Percentiles rank a stretch among this genome's conserved stretches.
These are phyloP conservation scores for Saccharomycopsis oosterbeekiorum DNA, from an alignment of 805 yeast genomes.

Conservation along the genomic window DNA sequence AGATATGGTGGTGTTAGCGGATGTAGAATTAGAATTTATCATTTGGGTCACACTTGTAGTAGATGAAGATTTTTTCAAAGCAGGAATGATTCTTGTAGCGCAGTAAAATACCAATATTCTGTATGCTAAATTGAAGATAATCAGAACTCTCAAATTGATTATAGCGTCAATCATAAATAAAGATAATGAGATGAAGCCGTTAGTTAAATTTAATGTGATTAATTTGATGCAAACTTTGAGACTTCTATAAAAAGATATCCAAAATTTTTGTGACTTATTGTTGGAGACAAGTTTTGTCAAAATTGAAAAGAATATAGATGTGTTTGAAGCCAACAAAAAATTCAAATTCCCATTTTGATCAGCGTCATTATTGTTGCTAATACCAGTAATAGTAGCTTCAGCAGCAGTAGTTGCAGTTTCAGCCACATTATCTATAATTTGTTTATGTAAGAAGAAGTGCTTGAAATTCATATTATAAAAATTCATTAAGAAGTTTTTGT, in stretches of 20 bases:
- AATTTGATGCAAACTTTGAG: slow-evolving; percentile 1
- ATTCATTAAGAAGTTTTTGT: slow-evolving; percentile 16
- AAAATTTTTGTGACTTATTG: neutral
- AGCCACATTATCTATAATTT: neutral
- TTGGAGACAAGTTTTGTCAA: neutral
- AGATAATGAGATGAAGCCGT: slow-evolving; percentile 27
- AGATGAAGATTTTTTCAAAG: slow-evolving; percentile 27
- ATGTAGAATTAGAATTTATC: neutral
- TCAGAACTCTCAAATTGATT: slow-evolving; percentile 67
- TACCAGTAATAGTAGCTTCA: neutral
- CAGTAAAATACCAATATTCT: slow-evolving; percentile 81
- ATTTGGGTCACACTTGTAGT: neutral
- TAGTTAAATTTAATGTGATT: slow-evolving; percentile 18
- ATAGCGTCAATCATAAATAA: slow-evolving; percentile 39
- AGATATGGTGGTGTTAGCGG: slow-evolving; percentile 8
- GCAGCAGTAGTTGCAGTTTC: neutral
- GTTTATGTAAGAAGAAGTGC: slow-evolving; percentile 7
- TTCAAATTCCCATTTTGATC: neutral
- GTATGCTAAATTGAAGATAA: slow-evolving; percentile 71
- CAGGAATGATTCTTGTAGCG: slow-evolving; percentile 90
- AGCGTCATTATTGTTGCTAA: neutral
- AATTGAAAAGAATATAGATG: neutral
- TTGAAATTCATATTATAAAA: slow-evolving; percentile 23
- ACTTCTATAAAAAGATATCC: neutral
- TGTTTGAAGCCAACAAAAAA: slow-evolving; percentile 1